A percentile compares a stretch with the other conserved stretches of the same genome.
Conservation (phyloP, 2,329 filamentous ascomycete species). For the Cordyceps fumosorosea region DNA sequence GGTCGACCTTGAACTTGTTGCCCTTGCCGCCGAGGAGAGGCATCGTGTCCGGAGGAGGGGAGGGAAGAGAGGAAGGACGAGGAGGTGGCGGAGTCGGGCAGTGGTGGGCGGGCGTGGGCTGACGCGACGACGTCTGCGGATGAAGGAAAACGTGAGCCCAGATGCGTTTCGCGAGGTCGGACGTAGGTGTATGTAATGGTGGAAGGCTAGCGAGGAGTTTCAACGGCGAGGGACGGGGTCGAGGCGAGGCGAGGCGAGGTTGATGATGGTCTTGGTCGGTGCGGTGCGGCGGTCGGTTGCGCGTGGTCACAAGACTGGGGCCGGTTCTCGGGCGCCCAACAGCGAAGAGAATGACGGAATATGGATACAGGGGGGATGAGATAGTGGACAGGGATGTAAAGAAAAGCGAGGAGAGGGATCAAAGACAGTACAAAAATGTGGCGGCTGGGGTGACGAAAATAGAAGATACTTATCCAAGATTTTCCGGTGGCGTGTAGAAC, state of each 20-base stretch:
- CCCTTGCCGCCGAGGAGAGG: conserved; percentile 35
- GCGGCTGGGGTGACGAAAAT: not conserved
- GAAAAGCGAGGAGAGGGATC: not conserved
- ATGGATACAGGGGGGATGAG: conserved; percentile 7
- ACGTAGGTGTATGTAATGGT: not conserved
- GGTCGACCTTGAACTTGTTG: conserved; percentile 45
- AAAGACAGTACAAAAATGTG: conserved; percentile 5
- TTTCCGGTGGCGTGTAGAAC: not conserved
- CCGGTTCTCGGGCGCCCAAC: not conserved
- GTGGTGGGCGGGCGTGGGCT: no score
- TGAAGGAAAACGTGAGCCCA: not conserved
- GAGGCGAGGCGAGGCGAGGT: not conserved
- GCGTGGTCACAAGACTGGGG: conserved; percentile 6
- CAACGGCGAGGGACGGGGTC: not conserved
- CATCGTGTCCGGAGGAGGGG: conserved; percentile 15
- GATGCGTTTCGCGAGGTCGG: not conserved
- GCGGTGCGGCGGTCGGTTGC: not conserved
- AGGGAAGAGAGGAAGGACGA: no score
- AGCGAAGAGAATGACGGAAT: not conserved
- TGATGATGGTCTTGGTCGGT: not conserved
- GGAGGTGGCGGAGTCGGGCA: no score
- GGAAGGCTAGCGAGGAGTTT: not conserved
- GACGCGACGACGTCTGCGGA: not conserved
- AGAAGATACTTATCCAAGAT: not conserved
- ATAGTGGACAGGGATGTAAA: not conserved